Evolutionary conservation across 306 rosid genomes (phyloP), one percentile per base, ranked within the genome.

Genomic region (Sindora glabra): DNA sequence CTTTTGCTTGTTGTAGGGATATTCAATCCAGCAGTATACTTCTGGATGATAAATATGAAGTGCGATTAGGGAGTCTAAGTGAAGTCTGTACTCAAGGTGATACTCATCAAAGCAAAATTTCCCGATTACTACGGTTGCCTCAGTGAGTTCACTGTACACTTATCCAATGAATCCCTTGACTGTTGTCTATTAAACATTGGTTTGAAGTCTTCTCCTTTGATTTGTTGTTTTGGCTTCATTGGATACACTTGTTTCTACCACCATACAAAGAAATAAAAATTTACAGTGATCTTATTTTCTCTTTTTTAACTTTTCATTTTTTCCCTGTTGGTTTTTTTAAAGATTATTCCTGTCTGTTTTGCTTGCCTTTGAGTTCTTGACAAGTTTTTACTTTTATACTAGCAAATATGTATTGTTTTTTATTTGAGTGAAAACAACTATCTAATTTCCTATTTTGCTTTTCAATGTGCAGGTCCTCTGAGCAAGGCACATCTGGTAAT

Each of bases 1-100:
- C 26, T 64, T 67, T 71, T 72, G 47, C 39, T 50, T 23, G 40
- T 64, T 78, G 78, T 32, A 92, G 99, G 76, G 96, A 92, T 67
- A 74, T 92, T 74, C 96, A 86, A 89, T 95, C 99, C 12, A 86
- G 89, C 76, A 92, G 99, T 70, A 76, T 92, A 69, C 94, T 89
- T 59, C 95, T 92, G 36, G 99, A 92, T 59, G 96, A 92, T 68
- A 92, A 86, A 75, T 92, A 86, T 60, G 99, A 92, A 80, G 99
- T 89, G 59, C 83, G 95, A 65, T 52, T 92, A 44, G 99, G 99
- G 68, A 89, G 99, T 81, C 68, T 92, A 70, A 89, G 86, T 39
- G 90, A 84, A 68, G 69, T 78, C 36, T 76, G 90, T 58, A 64
- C 57, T 29, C 34, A 29, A 29, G 99, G 94, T 17, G 99, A 83